Base-by-base conservation (phyloP, 73 alveolate species). In the Stentor roeselii region DNA sequence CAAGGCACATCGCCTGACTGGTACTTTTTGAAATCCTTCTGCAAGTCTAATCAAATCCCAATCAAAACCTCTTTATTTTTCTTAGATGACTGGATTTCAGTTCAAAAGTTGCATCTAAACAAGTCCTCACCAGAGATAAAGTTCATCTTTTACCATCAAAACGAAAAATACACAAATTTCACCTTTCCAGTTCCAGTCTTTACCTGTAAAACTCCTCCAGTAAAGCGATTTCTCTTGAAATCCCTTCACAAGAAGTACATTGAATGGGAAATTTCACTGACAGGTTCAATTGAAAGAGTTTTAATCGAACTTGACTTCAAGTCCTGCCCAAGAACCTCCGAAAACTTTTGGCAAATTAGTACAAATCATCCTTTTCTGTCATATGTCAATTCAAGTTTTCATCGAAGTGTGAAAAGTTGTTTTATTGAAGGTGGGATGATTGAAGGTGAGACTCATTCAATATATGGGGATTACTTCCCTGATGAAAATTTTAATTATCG, bases 311-410 rank as follows among this genome's bases (percentile, higher is more conserved):
- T 67, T 67, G 80, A 67, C 41, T 67, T 1, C 34, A 21, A 36
- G 34, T 34, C 41, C 0, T 67, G 80, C 41, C 80, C 80, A 34
- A 67, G 80, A 32, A 67, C 80, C 37, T 67, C 42, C 34, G 80
- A 67, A 2, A 67, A 67, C 34, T 67, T 67, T 32, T 67, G 80
- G 80, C 80, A 67, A 67, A 67, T 67, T 21, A 21, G 41, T 11
- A 67, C n/a, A 21, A 27, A n/a, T 40, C 37, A 67, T 34, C n/a
- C 21, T 27, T 15, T 11, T 67, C 41, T 67, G 41, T 27, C 41
- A 1, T 67, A 67, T 67, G 0, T 21, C 11, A 40, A 32, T 40
- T 27, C 41, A 15, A 14, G n/a, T 27, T 67, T 67, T 67, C 80
- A 67, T 32, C 37, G 80, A 67, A 30, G 21, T 30, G 41, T 30